Percentiles rank a stretch among this genome's conserved stretches.
Conservation (phyloP, 371 early-diverging fungal species). For the Parasitella parasitica region DNA sequence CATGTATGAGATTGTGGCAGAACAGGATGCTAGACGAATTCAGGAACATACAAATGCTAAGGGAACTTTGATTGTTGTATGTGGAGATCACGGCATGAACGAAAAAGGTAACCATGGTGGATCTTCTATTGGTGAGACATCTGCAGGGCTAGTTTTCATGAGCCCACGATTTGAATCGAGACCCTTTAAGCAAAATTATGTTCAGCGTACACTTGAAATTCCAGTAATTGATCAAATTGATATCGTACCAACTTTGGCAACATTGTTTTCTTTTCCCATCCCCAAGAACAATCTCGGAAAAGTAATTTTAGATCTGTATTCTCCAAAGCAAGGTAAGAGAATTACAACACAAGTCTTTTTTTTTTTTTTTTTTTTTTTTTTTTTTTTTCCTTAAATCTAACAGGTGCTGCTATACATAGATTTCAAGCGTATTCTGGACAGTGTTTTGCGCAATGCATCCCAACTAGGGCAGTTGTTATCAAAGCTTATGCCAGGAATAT, state of each 20-base stretch:
- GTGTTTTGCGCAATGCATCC: slow-evolving; percentile 60
- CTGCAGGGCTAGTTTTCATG: slow-evolving; percentile 54
- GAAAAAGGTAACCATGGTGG: slow-evolving; percentile 74
- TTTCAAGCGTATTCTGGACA: background rate
- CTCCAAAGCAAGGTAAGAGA: slow-evolving; percentile 20
- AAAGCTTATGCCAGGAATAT: slow-evolving; percentile 11
- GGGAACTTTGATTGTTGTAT: slow-evolving; percentile 87
- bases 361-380: background rate
- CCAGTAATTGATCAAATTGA: slow-evolving; percentile 80
- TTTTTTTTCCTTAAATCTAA: no score
- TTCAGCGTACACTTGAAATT: slow-evolving; percentile 22
- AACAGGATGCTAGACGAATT: slow-evolving; percentile 46
- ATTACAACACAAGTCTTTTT: background rate
- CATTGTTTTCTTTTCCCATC: slow-evolving; percentile 83
- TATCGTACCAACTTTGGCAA: slow-evolving; percentile 84
- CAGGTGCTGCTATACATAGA: no score
- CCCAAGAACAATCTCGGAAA: slow-evolving; percentile 91
- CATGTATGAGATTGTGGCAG: slow-evolving; percentile 51
- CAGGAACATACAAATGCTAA: slow-evolving; percentile 33
- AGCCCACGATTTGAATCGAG: slow-evolving; percentile 45
- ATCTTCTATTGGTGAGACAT: slow-evolving; percentile 62
- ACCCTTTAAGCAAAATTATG: slow-evolving; percentile 29
- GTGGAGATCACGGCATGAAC: slow-evolving; percentile 99
- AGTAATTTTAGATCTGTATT: slow-evolving; percentile 68
- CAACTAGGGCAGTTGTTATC: slow-evolving; percentile 51